phyloP scores from a whole-genome alignment of 2,329 filamentous ascomycete species.

The Alternaria arbusti region DNA sequence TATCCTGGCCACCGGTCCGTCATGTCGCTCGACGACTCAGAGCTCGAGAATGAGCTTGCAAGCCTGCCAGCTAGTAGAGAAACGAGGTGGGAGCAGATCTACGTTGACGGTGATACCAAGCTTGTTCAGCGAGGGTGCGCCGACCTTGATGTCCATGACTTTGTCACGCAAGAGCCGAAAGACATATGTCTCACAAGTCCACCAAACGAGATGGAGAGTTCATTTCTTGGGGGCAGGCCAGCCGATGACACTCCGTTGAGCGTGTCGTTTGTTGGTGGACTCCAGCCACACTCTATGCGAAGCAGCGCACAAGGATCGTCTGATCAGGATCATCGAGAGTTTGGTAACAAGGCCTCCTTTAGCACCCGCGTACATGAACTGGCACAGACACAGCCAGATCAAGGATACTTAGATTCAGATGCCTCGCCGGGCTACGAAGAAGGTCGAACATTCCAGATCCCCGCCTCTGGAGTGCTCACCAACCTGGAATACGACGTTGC shows the following conservation, averaged over 20 bases:
- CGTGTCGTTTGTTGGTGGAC: slow-evolving; percentile 29
- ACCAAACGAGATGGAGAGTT: slow-evolving; percentile 38
- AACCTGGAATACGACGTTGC: slow-evolving; percentile 42
- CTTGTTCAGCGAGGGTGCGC: slow-evolving; percentile 42
- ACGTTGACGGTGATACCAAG: slow-evolving; percentile 48
- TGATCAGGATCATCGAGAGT: slow-evolving; percentile 19
- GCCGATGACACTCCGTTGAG: slow-evolving; percentile 34
- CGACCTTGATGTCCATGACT: slow-evolving; percentile 42
- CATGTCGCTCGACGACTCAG: slow-evolving; percentile 48
- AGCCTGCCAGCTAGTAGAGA: slow-evolving; percentile 44
- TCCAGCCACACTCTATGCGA: slow-evolving; percentile 21
- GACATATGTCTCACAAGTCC: slow-evolving; percentile 46
- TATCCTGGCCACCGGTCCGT: slow-evolving; percentile 44
- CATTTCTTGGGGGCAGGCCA: slow-evolving; percentile 32
- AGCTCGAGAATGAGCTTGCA: slow-evolving; percentile 44
- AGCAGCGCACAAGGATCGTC: slow-evolving; percentile 12
- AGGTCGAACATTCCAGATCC: slow-evolving; percentile 21
- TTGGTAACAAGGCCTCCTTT: slow-evolving; percentile 40
- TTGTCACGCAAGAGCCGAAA: slow-evolving; percentile 39
- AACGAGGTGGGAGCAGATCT: slow-evolving; percentile 48
- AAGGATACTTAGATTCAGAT: background rate
- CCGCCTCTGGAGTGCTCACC: slow-evolving; percentile 30
- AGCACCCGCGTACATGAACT: slow-evolving; percentile 44
- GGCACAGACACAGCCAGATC: slow-evolving; percentile 19
- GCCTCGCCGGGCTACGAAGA: slow-evolving; percentile 13